A percentile compares a stretch with the other conserved stretches of the same genome.
Conservation (phyloP, 1,284 basidiomycete species). For the Tremellales sp. region DNA sequence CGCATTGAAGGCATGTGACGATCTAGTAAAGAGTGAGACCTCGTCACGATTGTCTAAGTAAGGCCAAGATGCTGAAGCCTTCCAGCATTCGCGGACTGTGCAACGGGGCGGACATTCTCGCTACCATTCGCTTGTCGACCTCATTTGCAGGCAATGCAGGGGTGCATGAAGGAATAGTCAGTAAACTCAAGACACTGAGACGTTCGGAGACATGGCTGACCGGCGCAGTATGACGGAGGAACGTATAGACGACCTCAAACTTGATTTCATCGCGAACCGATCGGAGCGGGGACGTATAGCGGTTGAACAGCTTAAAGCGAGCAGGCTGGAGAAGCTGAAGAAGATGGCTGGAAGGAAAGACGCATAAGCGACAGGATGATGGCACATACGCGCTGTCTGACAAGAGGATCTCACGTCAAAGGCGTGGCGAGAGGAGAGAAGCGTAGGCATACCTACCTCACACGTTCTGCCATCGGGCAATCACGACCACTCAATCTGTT, state of each 20-base stretch:
- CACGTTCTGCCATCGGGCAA: no score
- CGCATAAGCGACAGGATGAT: neutral
- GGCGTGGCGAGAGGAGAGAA: no score
- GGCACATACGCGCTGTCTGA: no score
- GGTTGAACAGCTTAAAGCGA: slow-evolving; percentile 29
- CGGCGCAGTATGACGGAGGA: slow-evolving; percentile 34
- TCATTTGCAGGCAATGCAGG: slow-evolving; percentile 66
- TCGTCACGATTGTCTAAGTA: no score
- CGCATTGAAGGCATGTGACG: slow-evolving; percentile 73
- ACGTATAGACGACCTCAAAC: slow-evolving; percentile 39
- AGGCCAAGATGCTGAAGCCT: neutral
- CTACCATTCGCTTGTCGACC: slow-evolving; percentile 76
- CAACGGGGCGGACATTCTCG: slow-evolving; percentile 72
- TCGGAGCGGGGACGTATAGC: slow-evolving; percentile 33
- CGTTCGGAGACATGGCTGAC: neutral
- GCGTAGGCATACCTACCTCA: no score
- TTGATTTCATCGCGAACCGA: slow-evolving; percentile 44
- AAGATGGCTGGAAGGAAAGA: slow-evolving; percentile 31
- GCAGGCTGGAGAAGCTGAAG: slow-evolving; percentile 26
- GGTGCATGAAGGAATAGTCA: slow-evolving; percentile 77
- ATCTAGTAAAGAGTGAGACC: slow-evolving; percentile 64
- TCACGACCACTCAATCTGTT: no score
- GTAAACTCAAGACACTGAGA: slow-evolving; percentile 34
- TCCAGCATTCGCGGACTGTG: slow-evolving; percentile 77
- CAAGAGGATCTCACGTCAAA: no score